These are phyloP conservation scores for Coleophoma eucalyptorum DNA, from an alignment of 2,329 filamentous ascomycete genomes.

Conservation along the genomic window DNA sequence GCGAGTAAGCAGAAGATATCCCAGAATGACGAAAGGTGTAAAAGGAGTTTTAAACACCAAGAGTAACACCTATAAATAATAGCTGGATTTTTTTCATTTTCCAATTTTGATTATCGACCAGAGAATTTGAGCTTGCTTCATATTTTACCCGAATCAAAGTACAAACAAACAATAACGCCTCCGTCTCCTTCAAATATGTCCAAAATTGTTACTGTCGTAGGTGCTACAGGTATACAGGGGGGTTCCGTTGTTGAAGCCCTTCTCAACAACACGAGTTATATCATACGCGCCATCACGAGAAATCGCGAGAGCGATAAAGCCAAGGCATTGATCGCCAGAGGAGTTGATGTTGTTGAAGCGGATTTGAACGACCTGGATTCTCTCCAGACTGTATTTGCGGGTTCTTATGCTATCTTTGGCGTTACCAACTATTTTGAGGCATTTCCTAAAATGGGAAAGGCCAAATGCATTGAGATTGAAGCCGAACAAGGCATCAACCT, in stretches of 20 bases:
- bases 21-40: no score
- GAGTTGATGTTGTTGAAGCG: constrained; percentile 38
- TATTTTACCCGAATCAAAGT: no score
- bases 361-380: constrained; percentile 35
- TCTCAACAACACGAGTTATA: constrained; percentile 30
- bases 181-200: not conserved
- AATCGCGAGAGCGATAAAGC: constrained; percentile 35
- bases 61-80: no score
- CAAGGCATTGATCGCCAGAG: constrained; percentile 31
- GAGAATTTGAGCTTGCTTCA: no score
- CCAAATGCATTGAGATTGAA: constrained; percentile 33
- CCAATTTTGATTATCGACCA: no score
- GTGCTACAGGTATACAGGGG: constrained; percentile 46
- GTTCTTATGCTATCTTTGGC: constrained; percentile 47
- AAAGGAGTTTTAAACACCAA: no score
- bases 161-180: no score
- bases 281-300: constrained; percentile 41
- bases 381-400: constrained; percentile 37
- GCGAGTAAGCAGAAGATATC: no score
- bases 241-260: constrained; percentile 41
- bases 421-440: constrained; percentile 54
- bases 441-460: constrained; percentile 31
- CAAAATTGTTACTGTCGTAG: constrained; percentile 32
- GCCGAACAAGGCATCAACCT: constrained; percentile 41
- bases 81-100: no score